These are phyloP conservation scores for Peronospora belbahrii DNA, from an alignment of 352 stramenopile genomes.

Conservation along the genomic window DNA sequence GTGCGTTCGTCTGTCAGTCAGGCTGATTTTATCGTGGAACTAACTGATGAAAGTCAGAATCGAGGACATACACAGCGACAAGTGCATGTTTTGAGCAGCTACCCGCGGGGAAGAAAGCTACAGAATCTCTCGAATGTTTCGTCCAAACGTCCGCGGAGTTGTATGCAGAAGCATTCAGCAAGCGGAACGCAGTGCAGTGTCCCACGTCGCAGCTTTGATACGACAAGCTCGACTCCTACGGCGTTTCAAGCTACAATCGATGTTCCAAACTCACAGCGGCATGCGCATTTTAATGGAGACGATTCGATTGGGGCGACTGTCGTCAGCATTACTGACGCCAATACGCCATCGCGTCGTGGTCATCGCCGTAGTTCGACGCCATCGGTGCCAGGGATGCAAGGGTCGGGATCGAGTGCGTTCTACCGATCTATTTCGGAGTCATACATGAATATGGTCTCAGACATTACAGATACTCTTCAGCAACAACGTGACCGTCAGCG, in stretches of 20 bases:
- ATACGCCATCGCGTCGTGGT: slow-evolving; percentile 18
- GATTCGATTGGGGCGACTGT: slow-evolving; percentile 7
- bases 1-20: background rate
- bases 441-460: slow-evolving; percentile 33
- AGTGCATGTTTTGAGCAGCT: slow-evolving; percentile 14
- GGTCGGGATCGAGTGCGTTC: slow-evolving; percentile 22
- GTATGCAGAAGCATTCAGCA: slow-evolving; percentile 18
- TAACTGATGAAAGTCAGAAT: slow-evolving; percentile 16
- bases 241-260: slow-evolving; percentile 18
- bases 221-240: slow-evolving; percentile 9
- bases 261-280: slow-evolving; percentile 6
- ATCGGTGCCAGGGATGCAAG: slow-evolving; percentile 17
- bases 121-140: slow-evolving; percentile 12
- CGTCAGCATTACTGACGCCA: slow-evolving; percentile 5
- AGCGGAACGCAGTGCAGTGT: slow-evolving; percentile 13
- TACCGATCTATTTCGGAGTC: slow-evolving; percentile 38
- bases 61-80: slow-evolving; percentile 12
- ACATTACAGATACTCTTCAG: slow-evolving; percentile 35
- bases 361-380: slow-evolving; percentile 35
- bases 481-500: slow-evolving; percentile 36
- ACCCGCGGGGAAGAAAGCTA: slow-evolving; percentile 22
- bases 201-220: slow-evolving; percentile 20
- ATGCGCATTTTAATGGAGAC: slow-evolving; percentile 12
- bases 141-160: slow-evolving; percentile 9
- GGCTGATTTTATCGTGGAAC: slow-evolving; percentile 8